Evolutionary conservation across 2,329 filamentous ascomycete species (phyloP).

Genomic region (Akanthomyces uredinophilus): DNA sequence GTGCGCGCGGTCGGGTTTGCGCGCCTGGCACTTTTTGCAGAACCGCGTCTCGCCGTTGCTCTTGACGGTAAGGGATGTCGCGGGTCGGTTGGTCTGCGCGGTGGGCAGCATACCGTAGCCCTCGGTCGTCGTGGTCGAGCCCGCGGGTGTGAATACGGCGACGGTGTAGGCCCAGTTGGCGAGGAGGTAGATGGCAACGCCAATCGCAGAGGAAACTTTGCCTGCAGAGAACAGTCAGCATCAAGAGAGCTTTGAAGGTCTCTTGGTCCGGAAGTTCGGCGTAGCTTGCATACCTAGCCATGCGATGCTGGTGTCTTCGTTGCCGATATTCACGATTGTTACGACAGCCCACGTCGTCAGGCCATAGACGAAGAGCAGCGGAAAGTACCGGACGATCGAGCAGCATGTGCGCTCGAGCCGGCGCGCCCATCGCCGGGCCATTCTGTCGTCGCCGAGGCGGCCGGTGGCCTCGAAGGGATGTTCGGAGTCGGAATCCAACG

Average conservation of each 20-base stretch:
- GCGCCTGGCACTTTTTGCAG: constrained; percentile 95
- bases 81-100: constrained; percentile 43
- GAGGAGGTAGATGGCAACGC: constrained; percentile 67
- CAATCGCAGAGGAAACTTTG: constrained; percentile 53
- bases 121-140: constrained; percentile 58
- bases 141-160: constrained; percentile 89
- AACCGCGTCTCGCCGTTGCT: constrained; percentile 80
- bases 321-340: constrained; percentile 72
- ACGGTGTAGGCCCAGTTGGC: constrained; percentile 87
- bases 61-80: constrained; percentile 85
- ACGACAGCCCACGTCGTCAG: constrained; percentile 93
- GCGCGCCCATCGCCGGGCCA: constrained; percentile 60
- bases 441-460: constrained; percentile 24
- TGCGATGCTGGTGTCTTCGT: constrained; percentile 43
- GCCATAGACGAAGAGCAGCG: constrained; percentile 82
- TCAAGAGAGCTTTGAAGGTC: not conserved
- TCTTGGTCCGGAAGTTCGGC: not conserved
- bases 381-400: constrained; percentile 71
- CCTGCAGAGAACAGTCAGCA: constrained; percentile 34
- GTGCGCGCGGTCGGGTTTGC: constrained; percentile 92
- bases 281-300: constrained; percentile 51
- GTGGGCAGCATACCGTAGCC: constrained; percentile 76
- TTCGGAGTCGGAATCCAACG: constrained; percentile 12
- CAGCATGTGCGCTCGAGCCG: constrained; percentile 81
- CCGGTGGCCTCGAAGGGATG: constrained; percentile 17